These are phyloP conservation scores for Phialophora expanda DNA, from an alignment of 2,329 filamentous ascomycete genomes.

Conservation along the genomic window DNA sequence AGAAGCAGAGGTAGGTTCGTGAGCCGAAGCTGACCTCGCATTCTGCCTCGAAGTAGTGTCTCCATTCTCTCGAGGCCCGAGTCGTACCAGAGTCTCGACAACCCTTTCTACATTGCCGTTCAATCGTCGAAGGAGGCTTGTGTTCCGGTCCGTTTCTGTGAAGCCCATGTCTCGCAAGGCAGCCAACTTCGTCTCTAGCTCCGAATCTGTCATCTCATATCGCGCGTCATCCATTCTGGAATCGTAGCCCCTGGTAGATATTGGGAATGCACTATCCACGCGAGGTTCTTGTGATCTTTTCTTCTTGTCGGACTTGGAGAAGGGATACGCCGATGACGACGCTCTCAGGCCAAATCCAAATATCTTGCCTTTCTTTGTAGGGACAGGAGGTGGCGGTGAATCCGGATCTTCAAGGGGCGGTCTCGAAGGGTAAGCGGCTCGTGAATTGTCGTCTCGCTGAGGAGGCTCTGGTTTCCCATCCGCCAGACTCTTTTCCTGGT, in stretches of 20 bases:
- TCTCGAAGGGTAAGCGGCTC: conserved; percentile 61
- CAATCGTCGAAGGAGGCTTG: conserved; percentile 78
- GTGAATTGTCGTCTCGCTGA: conserved; percentile 43
- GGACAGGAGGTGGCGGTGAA: conserved; percentile 58
- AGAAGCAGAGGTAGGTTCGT: conserved; percentile 4
- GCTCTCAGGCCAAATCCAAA: conserved; percentile 70
- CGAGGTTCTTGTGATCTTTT: conserved; percentile 44
- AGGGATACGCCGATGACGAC: conserved; percentile 72
- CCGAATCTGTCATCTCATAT: conserved; percentile 44
- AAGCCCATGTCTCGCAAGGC: conserved; percentile 92
- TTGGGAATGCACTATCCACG: conserved; percentile 37
- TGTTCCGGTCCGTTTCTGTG: conserved; percentile 78
- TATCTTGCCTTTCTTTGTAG: conserved; percentile 62
- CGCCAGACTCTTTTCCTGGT: conserved; percentile 69
- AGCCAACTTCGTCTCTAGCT: conserved; percentile 74
- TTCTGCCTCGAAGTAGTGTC: conserved; percentile 13
- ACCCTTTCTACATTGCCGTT: conserved; percentile 85
- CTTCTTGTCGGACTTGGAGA: conserved; percentile 54
- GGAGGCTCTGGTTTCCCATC: conserved; percentile 52
- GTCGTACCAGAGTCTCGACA: conserved; percentile 79
- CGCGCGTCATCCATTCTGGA: conserved; percentile 34
- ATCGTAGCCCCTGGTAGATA: conserved; percentile 36
- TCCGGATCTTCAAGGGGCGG: conserved; percentile 56
- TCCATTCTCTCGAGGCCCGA: conserved; percentile 67
- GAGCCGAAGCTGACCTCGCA: not conserved